These are phyloP conservation scores for Mycena filopes DNA, from an alignment of 768 basidiomycete species.

Conservation along the genomic window DNA sequence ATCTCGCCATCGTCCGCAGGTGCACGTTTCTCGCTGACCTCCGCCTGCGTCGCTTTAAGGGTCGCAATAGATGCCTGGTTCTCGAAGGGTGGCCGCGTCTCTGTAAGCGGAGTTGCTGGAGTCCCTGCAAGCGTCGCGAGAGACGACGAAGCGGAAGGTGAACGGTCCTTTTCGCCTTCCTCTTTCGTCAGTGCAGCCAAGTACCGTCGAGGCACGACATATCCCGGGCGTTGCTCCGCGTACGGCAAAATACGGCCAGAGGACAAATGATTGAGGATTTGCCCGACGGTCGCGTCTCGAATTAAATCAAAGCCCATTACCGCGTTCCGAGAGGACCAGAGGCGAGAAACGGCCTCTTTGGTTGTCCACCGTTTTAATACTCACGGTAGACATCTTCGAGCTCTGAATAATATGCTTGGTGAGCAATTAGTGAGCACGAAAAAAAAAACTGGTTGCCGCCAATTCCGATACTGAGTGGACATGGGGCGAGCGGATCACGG, in stretches of 20 bases:
- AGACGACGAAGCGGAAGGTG: neutral
- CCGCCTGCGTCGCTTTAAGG: too few species aligned
- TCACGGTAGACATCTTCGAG: too few species aligned
- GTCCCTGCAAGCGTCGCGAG: neutral
- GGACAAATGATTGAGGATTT: neutral
- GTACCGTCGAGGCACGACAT: neutral
- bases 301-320: constrained; percentile 3
- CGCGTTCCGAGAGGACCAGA: neutral
- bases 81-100: too few species aligned
- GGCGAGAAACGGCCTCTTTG: neutral
- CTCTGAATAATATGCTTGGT: too few species aligned
- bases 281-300: constrained; percentile 8
- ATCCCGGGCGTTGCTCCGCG: neutral
- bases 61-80: too few species aligned
- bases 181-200: neutral
- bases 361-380: too few species aligned
- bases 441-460: too few species aligned
- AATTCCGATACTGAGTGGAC: too few species aligned
- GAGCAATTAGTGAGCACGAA: too few species aligned
- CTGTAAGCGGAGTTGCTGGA: too few species aligned
- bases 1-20: neutral
- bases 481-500: too few species aligned
- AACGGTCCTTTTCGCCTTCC: neutral
- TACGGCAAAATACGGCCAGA: neutral
- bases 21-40: neutral